phyloP scores from a whole-genome alignment of 768 basidiomycete species.

The Leucocoprinus sp. region DNA sequence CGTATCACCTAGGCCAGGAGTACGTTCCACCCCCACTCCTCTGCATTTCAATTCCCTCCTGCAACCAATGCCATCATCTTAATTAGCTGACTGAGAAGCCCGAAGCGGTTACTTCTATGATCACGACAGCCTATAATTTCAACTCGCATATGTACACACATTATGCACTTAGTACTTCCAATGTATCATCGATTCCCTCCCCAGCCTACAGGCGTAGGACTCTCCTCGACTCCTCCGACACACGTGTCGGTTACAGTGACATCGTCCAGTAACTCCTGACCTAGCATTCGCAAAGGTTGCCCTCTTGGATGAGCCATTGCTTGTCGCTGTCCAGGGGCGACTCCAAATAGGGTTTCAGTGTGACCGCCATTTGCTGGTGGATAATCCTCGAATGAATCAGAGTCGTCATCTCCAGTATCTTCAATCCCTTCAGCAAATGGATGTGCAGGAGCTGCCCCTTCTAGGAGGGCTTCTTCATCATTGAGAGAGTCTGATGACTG shows the following conservation, averaged over 20 bases:
- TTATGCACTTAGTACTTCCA: background rate
- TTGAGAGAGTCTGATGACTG: constrained; percentile 50
- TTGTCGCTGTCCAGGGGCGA: constrained; percentile 43
- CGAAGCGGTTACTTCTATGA: background rate
- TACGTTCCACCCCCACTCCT: background rate
- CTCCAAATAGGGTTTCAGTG: constrained; percentile 70
- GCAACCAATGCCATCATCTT: background rate
- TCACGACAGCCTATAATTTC: background rate
- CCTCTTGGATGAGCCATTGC: constrained; percentile 18
- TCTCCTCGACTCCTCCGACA: constrained; percentile 52
- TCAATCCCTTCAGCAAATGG: constrained; percentile 53
- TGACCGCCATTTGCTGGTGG: constrained; percentile 27
- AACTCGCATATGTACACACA: constrained; percentile 1
- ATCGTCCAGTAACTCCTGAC: constrained; percentile 54
- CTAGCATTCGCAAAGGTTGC: constrained; percentile 45
- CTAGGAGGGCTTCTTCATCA: constrained; percentile 32
- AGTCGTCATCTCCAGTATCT: constrained; percentile 43
- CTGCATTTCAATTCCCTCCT: background rate
- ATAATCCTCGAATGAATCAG: constrained; percentile 44
- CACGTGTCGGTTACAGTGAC: constrained; percentile 53
- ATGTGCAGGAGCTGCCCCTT: constrained; percentile 40
- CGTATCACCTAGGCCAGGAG: background rate
- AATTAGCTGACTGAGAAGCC: background rate
- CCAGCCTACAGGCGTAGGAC: constrained; percentile 51
- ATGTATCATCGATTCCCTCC: constrained; percentile 10